Evolutionary conservation across 176 grass and related monocot genomes (phyloP).

Genomic region (Hsuehochloa calcarea): DNA sequence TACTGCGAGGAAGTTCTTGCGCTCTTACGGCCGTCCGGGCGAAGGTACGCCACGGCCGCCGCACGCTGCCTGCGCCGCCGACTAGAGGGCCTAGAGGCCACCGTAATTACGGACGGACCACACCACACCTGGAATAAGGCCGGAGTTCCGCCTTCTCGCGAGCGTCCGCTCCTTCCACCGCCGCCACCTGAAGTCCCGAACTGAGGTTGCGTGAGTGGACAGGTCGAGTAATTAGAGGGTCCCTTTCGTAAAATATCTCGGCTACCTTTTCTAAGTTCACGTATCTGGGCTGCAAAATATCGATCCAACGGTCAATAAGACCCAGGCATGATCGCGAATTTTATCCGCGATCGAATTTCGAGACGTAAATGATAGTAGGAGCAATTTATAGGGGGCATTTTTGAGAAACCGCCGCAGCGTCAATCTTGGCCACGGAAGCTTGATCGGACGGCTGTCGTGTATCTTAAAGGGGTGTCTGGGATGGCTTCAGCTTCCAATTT

Average conservation of each 20-base stretch:
- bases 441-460: neutral
- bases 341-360: too few relatives aligned
- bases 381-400: too few relatives aligned
- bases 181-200: too few relatives aligned
- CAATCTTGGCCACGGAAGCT: neutral
- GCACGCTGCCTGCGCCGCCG: neutral
- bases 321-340: too few relatives aligned
- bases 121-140: neutral
- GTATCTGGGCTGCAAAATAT: too few relatives aligned
- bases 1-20: neutral
- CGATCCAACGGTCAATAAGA: too few relatives aligned
- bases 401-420: too few relatives aligned
- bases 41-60: neutral
- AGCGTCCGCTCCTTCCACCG: too few relatives aligned
- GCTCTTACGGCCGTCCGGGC: neutral
- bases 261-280: too few relatives aligned
- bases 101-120: neutral
- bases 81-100: neutral
- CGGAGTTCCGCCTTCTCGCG: neutral
- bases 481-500: too few relatives aligned
- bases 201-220: neutral
- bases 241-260: neutral
- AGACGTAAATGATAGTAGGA: too few relatives aligned
- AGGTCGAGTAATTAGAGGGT: neutral
- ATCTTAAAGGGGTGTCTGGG: too few relatives aligned